Evolutionary conservation across 2,329 filamentous ascomycete genomes (phyloP).

Genomic region (Ceratocystiopsis minuta): DNA sequence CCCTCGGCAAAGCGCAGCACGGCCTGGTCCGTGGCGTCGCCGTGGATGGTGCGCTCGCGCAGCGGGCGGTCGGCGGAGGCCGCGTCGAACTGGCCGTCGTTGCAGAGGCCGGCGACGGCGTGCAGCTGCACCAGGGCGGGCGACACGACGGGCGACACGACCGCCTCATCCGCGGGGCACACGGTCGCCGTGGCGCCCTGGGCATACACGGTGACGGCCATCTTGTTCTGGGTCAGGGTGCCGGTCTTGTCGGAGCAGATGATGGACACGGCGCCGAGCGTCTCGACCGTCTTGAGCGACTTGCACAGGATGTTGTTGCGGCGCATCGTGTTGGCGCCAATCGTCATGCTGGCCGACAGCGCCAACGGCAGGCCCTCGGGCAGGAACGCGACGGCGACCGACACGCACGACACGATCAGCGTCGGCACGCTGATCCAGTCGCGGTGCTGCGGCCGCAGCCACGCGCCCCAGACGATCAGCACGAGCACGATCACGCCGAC

Average conservation of each 20-base stretch:
- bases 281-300: constrained; percentile 62
- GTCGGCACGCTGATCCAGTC: constrained; percentile 54
- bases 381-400: constrained; percentile 57
- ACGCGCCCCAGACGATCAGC: constrained; percentile 49
- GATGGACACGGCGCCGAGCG: constrained; percentile 52
- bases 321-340: constrained; percentile 59
- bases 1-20: constrained; percentile 53
- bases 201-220: constrained; percentile 53
- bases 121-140: constrained; percentile 37
- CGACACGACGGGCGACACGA: too few species aligned
- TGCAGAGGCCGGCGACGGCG: constrained; percentile 48
- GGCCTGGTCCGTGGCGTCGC: constrained; percentile 61
- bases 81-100: constrained; percentile 57
- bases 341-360: constrained; percentile 52
- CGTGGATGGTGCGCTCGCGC: constrained; percentile 45
- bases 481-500: constrained; percentile 26
- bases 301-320: constrained; percentile 66
- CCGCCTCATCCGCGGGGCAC: neutral
- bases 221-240: constrained; percentile 51
- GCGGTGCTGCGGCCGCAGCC: constrained; percentile 48
- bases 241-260: constrained; percentile 68
- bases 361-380: constrained; percentile 58
- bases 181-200: constrained; percentile 36
- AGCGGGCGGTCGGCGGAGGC: constrained; percentile 41
- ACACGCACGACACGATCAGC: constrained; percentile 56